Base-by-base conservation (phyloP, 177 flowering plant species). In the Vitis hybrid region DNA sequence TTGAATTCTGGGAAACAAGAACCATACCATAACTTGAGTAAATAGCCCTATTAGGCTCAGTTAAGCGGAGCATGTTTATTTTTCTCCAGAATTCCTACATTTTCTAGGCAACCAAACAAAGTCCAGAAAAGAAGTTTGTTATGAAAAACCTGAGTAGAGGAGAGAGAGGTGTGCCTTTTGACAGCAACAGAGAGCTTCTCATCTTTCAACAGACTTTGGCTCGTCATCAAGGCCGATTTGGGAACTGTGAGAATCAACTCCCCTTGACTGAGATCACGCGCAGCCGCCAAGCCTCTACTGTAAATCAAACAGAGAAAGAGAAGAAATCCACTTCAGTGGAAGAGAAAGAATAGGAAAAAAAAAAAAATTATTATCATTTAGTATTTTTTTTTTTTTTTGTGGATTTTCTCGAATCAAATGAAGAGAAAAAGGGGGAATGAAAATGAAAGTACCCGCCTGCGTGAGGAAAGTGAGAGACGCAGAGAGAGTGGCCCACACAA, bases 241-340 rank as follows among this genome's bases (percentile, higher is more conserved):
- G 99, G 99, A 14, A 89, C 99, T 73, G 73, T 86, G 19, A 94
- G 89, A 70, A 94, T 67, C 72, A 90, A 66, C 70, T 94, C 92
- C 9, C 94, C 95, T 78, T 75, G 85, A 6, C 69, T 76, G 48
- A 91, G 77, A 56, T 87, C 86, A 60, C 94, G 89, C 5, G 71
- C 83, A 49, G 99, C 96, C 46, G 79, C 91, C 71, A 94, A 86
- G 19, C 98, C 99, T 79, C 99, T 86, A 65, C 97, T 94, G 86
- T 79, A 81, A 32, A 30, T 6, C 11, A 65, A 4, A 57, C 40
- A 24, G 13, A 35, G 62, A 35, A 24, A 32, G 58, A 19, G 18
- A 10, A 40, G 32, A 75, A 17, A 70, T 19, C 12, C 56, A 24
- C 56, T 12, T 54, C n/a, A 17, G 56, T 2, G 15, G 56, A 15